Percentiles rank a stretch among this genome's conserved stretches.
Conservation (phyloP, 768 basidiomycete genomes). For the Agrocybe praecox region DNA sequence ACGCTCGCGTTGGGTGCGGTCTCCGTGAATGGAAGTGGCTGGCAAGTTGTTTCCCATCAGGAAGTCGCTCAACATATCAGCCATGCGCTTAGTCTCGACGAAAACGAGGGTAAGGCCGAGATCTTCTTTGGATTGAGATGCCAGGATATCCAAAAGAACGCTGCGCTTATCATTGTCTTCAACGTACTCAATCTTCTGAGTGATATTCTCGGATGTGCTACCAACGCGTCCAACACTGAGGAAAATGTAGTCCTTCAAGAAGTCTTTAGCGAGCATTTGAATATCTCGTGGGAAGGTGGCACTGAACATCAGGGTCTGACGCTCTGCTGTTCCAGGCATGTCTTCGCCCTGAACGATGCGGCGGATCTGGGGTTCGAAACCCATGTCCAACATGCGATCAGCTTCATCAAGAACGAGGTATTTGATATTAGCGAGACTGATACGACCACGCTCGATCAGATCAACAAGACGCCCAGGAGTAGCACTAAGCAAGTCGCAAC, state of each 20-base stretch:
- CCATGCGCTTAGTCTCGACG: slow-evolving; percentile 99
- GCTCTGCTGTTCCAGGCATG: slow-evolving; percentile 91
- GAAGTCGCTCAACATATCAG: slow-evolving; percentile 97
- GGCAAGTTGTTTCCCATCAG: slow-evolving; percentile 79
- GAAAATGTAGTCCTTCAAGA: slow-evolving; percentile 99
- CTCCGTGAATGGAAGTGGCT: slow-evolving; percentile 97
- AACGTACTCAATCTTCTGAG: slow-evolving; percentile 98
- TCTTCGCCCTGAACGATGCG: slow-evolving; percentile 98
- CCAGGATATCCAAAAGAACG: slow-evolving; percentile 91
- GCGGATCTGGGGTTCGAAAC: slow-evolving; percentile 99
- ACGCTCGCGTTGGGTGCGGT: slow-evolving; percentile 96
- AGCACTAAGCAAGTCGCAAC: slow-evolving; percentile 95
- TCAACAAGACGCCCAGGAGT: slow-evolving; percentile 98
- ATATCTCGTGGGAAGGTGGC: slow-evolving; percentile 99
- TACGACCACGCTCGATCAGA: slow-evolving; percentile 95
- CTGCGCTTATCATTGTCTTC: slow-evolving; percentile 98
- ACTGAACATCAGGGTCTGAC: slow-evolving; percentile 99
- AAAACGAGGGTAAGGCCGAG: slow-evolving; percentile 91
- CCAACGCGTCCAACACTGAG: slow-evolving; percentile 98
- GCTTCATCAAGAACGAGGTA: slow-evolving; percentile 99
- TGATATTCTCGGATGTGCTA: slow-evolving; percentile 99
- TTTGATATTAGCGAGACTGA: slow-evolving; percentile 94
- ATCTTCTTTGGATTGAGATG: slow-evolving; percentile 65
- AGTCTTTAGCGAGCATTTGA: slow-evolving; percentile 93
- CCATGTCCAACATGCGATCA: slow-evolving; percentile 99